phyloP scores from a whole-genome alignment of 305 asterid genomes.

The Coffea humblotiana region DNA sequence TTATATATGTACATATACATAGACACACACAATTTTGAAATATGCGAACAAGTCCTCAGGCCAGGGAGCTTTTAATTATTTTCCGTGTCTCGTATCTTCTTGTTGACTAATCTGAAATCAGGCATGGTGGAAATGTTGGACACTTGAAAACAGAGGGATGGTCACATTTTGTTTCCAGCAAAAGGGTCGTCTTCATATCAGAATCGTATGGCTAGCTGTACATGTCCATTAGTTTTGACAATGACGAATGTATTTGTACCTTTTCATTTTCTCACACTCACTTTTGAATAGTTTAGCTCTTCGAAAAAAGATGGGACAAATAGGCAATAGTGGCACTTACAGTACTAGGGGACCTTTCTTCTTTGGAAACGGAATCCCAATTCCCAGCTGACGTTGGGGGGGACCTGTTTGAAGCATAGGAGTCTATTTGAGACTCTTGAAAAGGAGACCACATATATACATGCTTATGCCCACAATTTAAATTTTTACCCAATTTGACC shows the following conservation, averaged over 20 bases:
- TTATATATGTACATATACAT: no score
- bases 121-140: neutral
- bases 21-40: neutral
- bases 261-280: neutral
- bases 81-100: neutral
- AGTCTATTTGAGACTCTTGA: neutral
- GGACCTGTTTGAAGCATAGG: constrained; percentile 21
- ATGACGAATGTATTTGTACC: neutral
- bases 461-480: neutral
- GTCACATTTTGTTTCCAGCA: neutral
- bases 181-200: neutral
- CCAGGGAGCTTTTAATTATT: neutral
- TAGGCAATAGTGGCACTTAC: neutral
- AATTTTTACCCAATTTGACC: neutral
- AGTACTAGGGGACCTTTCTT: constrained; percentile 10
- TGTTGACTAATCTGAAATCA: neutral
- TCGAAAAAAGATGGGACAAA: neutral
- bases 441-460: neutral
- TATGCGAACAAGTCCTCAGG: neutral
- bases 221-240: neutral
- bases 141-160: neutral
- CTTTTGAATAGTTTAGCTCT: neutral
- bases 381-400: constrained; percentile 11
- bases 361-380: constrained; percentile 5
- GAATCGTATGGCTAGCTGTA: neutral